Percentiles rank a stretch among this genome's conserved stretches.
Evolutionary conservation across 2,329 filamentous ascomycete species (phyloP).

Genomic region (Monilinia polystroma): DNA sequence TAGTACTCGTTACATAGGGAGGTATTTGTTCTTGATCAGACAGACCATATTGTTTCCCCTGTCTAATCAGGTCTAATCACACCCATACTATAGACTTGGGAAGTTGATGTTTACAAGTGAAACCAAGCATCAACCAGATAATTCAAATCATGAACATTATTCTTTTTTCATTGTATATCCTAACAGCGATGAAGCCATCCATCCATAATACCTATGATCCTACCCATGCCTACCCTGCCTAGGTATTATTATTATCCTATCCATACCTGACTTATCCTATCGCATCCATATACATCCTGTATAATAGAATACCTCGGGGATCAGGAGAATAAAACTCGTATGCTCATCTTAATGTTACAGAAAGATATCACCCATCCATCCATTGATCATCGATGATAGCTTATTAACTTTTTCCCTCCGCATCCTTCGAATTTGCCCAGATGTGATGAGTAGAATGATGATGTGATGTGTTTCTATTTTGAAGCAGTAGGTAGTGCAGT

Average conservation of each 20-base stretch:
- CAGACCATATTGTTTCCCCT: too few relatives aligned
- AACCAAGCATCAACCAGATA: too few relatives aligned
- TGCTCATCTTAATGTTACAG: not conserved
- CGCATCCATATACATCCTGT: too few relatives aligned
- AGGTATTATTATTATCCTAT: not conserved
- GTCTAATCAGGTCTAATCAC: too few relatives aligned
- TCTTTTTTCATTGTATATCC: too few relatives aligned
- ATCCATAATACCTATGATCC: too few relatives aligned
- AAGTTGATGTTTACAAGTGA: too few relatives aligned
- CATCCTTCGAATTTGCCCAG: not conserved
- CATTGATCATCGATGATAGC: not conserved
- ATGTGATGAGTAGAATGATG: conserved; percentile 17
- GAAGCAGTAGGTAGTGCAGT: not conserved
- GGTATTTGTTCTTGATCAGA: too few relatives aligned
- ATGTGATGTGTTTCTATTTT: conserved; percentile 16
- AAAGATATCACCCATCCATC: not conserved
- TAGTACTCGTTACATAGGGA: too few relatives aligned
- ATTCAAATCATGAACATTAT: too few relatives aligned
- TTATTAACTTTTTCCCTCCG: not conserved
- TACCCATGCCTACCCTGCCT: not conserved
- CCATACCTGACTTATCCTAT: too few relatives aligned
- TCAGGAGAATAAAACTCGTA: conserved; percentile 10
- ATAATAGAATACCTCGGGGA: not conserved
- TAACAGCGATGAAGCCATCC: not conserved
- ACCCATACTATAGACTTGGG: too few relatives aligned